Evolutionary conservation across 331 rosid species (phyloP).

Genomic region (Quercus lobata): DNA sequence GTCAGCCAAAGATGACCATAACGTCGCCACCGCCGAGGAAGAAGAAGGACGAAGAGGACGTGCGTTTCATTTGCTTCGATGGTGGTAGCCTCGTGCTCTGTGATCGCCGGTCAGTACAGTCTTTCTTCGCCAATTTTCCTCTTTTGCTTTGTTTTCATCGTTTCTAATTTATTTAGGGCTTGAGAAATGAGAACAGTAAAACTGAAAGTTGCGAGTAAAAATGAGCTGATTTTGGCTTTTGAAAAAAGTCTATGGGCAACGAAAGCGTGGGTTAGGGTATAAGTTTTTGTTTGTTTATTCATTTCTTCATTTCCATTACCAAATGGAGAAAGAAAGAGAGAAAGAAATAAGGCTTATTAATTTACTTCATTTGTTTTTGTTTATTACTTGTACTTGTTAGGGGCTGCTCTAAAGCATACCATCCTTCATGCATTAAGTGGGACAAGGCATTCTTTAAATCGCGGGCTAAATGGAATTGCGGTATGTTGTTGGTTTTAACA

Average conservation of each 20-base stretch:
- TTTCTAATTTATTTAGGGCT: neutral
- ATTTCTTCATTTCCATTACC: neutral
- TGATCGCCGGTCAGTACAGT: conserved; percentile 80
- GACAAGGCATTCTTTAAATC: conserved; percentile 84
- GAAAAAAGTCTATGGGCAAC: neutral
- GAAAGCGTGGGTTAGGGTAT: neutral
- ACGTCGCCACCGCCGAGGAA: conserved; percentile 6
- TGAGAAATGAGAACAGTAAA: neutral
- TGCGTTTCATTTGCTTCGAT: conserved; percentile 90
- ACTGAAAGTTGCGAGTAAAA: neutral
- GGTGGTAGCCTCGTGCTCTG: conserved; percentile 97
- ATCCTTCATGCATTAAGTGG: conserved; percentile 85
- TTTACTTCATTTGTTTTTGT: neutral
- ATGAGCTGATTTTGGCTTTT: neutral
- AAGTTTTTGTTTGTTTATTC: neutral
- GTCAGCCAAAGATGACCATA: conserved; percentile 27
- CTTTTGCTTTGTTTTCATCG: neutral
- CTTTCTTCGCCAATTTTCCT: neutral
- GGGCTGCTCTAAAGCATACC: conserved; percentile 99
- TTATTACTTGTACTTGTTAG: conserved; percentile 34
- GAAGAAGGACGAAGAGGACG: conserved; percentile 56
- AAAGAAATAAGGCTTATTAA: neutral
- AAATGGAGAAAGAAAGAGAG: neutral
- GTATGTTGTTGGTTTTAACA: conserved; percentile 32
- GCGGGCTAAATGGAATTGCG: conserved; percentile 93